Conservation (phyloP, 2,329 filamentous ascomycete species). For the Aureobasidium sp. region DNA sequence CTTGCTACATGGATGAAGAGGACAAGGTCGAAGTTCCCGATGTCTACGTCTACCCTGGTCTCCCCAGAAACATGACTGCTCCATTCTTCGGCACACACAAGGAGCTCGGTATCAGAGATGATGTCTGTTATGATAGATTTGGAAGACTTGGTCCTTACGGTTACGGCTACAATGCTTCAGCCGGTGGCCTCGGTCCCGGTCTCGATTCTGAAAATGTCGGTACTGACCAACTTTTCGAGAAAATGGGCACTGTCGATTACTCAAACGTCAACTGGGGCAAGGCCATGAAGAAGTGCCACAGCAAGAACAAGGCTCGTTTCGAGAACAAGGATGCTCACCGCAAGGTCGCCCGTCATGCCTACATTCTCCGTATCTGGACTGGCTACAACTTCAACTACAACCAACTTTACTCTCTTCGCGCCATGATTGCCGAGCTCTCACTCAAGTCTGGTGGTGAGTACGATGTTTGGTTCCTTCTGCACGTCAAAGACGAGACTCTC, state of each 20-base stretch:
- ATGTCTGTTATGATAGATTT: conserved; percentile 43
- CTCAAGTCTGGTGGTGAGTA: conserved; percentile 79
- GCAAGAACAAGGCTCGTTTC: conserved; percentile 43
- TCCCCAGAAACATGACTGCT: conserved; percentile 40
- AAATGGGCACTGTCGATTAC: conserved; percentile 41
- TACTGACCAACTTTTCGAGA: conserved; percentile 41
- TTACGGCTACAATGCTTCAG: conserved; percentile 38
- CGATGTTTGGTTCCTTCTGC: conserved; percentile 75
- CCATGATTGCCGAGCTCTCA: conserved; percentile 73
- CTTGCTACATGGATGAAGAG: conserved; percentile 56
- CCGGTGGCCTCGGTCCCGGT: conserved; percentile 42
- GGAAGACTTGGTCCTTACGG: conserved; percentile 43
- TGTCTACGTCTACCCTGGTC: conserved; percentile 54
- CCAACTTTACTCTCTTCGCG: conserved; percentile 71
- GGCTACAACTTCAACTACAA: conserved; percentile 71
- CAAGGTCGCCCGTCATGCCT: conserved; percentile 58
- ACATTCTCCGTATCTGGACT: conserved; percentile 78
- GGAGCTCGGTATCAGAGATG: conserved; percentile 37
- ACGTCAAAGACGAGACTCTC: conserved; percentile 68
- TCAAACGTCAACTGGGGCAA: conserved; percentile 39
- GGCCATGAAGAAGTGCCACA: conserved; percentile 39
- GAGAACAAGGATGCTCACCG: conserved; percentile 26
- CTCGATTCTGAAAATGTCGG: conserved; percentile 36
- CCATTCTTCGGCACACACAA: conserved; percentile 42
- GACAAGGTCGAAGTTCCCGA: conserved; percentile 50